Conservation (phyloP, 345 rosid genomes). For the Eucalyptus urophylla region DNA sequence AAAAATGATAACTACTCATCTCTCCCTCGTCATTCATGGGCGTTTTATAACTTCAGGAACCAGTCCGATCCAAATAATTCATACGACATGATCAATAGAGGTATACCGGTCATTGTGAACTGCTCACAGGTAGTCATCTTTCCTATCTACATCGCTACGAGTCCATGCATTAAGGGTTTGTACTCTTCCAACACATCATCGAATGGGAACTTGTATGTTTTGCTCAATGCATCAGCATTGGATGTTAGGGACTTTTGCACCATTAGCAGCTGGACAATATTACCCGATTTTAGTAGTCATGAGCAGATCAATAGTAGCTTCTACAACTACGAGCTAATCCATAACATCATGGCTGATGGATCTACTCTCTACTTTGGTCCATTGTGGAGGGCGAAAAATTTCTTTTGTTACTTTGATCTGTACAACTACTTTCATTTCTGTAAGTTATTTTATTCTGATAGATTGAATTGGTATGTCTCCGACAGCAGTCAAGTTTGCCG, state of each 20-base stretch:
- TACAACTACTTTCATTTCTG: too few relatives aligned
- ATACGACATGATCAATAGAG: accelerated
- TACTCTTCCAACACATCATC: background rate
- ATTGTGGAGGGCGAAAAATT: accelerated
- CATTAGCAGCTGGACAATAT: background rate
- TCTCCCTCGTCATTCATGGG: too few relatives aligned
- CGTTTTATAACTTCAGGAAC: accelerated
- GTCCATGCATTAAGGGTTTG: background rate
- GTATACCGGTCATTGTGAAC: accelerated
- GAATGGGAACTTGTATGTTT: background rate
- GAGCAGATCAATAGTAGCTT: too few relatives aligned
- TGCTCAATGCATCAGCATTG: accelerated
- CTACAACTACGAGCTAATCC: too few relatives aligned
- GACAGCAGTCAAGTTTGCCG: too few relatives aligned
- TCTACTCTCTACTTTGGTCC: too few relatives aligned
- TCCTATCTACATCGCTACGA: accelerated
- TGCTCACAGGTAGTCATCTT: accelerated
- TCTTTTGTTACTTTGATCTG: too few relatives aligned
- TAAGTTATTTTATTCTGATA: too few relatives aligned
- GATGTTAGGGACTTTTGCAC: background rate
- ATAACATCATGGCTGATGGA: too few relatives aligned
- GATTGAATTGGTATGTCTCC: accelerated
- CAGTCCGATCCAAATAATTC: accelerated
- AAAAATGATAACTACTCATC: too few relatives aligned
- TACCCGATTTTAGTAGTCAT: accelerated